Percentiles rank a stretch among this genome's conserved stretches.
phyloP scores from a whole-genome alignment of 2,329 filamentous ascomycete species.

The Claviceps capensis region DNA sequence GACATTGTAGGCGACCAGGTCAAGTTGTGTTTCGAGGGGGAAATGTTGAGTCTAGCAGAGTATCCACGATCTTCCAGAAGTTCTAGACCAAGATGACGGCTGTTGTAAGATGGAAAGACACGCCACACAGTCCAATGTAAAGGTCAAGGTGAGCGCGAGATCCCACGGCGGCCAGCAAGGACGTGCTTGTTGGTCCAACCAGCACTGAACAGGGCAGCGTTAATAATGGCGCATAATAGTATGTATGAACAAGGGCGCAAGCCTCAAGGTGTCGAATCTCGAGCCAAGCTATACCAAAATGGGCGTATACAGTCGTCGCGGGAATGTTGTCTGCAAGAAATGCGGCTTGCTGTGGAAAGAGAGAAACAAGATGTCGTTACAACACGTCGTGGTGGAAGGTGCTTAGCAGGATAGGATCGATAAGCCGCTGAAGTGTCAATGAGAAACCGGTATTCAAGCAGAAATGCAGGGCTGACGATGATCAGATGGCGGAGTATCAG shows the following conservation, averaged over 20 bases:
- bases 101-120: not conserved
- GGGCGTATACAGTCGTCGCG: slow-evolving; percentile 1
- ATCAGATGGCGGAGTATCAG: too few relatives aligned
- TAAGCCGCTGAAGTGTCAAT: too few relatives aligned
- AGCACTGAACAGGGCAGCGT: not conserved
- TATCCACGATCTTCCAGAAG: not conserved
- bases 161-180: not conserved
- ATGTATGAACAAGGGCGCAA: too few relatives aligned
- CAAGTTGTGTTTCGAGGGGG: not conserved
- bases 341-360: not conserved
- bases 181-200: not conserved
- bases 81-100: not conserved
- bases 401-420: too few relatives aligned
- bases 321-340: not conserved
- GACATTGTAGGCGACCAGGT: slow-evolving; percentile 16
- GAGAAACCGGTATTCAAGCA: too few relatives aligned
- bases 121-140: not conserved
- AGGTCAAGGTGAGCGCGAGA: not conserved
- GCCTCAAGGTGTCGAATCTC: not conserved
- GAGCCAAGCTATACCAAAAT: not conserved
- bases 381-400: not conserved
- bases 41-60: not conserved
- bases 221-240: not conserved
- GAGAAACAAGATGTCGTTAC: too few relatives aligned
- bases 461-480: too few relatives aligned